Evolutionary conservation across 768 basidiomycete genomes (phyloP), one percentile per base, ranked within the genome.

Genomic region (Kwoniella mangroviensis): DNA sequence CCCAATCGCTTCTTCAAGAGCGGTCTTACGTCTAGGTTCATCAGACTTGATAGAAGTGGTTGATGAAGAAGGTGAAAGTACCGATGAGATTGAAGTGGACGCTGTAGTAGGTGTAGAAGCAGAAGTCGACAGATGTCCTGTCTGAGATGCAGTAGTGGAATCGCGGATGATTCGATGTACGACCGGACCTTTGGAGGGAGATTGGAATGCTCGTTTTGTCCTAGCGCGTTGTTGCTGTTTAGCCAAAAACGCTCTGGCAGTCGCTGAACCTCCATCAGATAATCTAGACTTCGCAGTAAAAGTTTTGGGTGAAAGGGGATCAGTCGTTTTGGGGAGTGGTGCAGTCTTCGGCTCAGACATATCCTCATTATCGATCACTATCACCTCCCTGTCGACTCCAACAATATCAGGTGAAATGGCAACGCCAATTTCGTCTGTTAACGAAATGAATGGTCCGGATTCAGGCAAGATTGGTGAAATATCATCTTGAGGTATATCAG

Each of bases 201-300:
- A 63, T 22, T 74, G 73, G 56, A 80, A 80, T 0, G 79, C 79
- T 9, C 75, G 59, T 54, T 73, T 74, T 2, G 75, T 80, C 24
- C 52, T 65, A 2, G 77, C 77, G 12, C 75, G 66, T 54, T 78
- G 79, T 57, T 80, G 79, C 56, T 80, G 77, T 66, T 77, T 78
- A 9, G 69, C 77, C 9, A 80, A 57, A 13, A 70, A 61, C 3
- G 77, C 74, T 53, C 79, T 22, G 19, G 79, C 75, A 21, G 69
- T 72, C 3, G 75, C 65, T 9, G 79, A 67, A 22, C 69, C 67
- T 24, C 59, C 60, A n/a, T 66, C 70, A 57, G 68, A 57, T 19
- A 42, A 52, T 34, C 67, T 55, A 40, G 52, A 42, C 59, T 53
- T 63, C 2, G 19, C 45, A 54, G 56, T 68, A 17, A 49, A 60